These are phyloP conservation scores for Solanum hybrid DNA, from an alignment of 305 asterid species.

Conservation along the genomic window DNA sequence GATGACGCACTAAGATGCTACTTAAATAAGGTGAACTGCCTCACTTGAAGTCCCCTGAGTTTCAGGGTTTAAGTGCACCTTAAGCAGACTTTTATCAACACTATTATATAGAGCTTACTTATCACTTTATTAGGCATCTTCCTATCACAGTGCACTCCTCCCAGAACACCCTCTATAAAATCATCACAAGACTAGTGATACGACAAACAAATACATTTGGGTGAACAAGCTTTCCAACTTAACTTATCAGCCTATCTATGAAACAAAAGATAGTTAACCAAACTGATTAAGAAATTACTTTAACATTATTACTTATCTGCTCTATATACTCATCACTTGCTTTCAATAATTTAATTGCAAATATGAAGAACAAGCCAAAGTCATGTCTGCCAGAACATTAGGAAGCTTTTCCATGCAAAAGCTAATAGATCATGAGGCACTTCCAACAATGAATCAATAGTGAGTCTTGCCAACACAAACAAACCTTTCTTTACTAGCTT, in stretches of 20 bases:
- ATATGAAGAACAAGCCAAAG: background rate
- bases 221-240: background rate
- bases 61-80: background rate
- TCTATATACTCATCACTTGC: background rate
- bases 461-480: conserved; percentile 11
- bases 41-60: background rate
- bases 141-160: background rate
- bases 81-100: background rate
- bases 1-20: background rate
- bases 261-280: background rate
- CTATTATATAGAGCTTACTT: background rate
- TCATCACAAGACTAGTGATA: background rate
- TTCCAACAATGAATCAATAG: background rate
- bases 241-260: background rate
- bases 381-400: background rate
- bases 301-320: background rate
- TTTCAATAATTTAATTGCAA: background rate
- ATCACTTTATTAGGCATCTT: background rate
- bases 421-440: background rate
- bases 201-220: background rate
- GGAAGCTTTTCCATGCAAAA: background rate
- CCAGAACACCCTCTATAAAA: background rate
- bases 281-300: background rate
- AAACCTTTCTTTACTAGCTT: conserved; percentile 23
- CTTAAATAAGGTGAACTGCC: background rate